phyloP scores from a whole-genome alignment of 371 early-diverging fungal genomes.

The Batrachochytrium dendrobatidis region DNA sequence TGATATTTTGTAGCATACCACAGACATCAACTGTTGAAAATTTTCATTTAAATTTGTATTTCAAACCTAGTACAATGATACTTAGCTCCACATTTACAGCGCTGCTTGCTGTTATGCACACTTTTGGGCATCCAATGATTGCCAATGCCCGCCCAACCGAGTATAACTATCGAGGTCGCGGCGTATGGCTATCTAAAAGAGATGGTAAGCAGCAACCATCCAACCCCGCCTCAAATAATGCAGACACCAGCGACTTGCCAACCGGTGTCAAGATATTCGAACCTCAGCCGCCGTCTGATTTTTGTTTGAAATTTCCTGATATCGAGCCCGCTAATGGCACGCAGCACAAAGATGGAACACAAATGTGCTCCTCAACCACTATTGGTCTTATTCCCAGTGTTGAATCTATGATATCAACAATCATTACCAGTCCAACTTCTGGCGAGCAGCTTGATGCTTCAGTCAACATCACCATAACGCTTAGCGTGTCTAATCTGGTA shows the following conservation, averaged over 20 bases:
- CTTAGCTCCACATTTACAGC: too few species aligned
- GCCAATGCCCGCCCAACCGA: too few species aligned
- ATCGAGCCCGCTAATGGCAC: slow-evolving; percentile 15
- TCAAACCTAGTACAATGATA: too few species aligned
- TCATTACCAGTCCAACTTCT: slow-evolving; percentile 23
- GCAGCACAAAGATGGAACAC: slow-evolving; percentile 18
- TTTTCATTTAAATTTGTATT: too few species aligned
- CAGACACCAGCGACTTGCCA: not conserved
- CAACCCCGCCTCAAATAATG: too few species aligned
- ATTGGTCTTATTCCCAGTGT: slow-evolving; percentile 26
- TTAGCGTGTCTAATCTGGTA: slow-evolving; percentile 18
- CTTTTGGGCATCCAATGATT: too few species aligned
- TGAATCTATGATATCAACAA: slow-evolving; percentile 30
- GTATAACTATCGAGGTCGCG: too few species aligned
- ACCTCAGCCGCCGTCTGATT: slow-evolving; percentile 1
- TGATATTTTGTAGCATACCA: too few species aligned
- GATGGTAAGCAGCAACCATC: too few species aligned
- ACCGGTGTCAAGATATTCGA: slow-evolving; percentile 10
- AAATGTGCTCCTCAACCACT: slow-evolving; percentile 22
- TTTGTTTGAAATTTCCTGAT: not conserved
- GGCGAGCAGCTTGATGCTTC: slow-evolving; percentile 14
- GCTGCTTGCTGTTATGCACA: too few species aligned
- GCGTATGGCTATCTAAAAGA: too few species aligned
- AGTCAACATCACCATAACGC: slow-evolving; percentile 14
- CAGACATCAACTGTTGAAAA: too few species aligned